Evolutionary conservation across 2,329 filamentous ascomycete species (phyloP).

Genomic region (Phoma sp.): DNA sequence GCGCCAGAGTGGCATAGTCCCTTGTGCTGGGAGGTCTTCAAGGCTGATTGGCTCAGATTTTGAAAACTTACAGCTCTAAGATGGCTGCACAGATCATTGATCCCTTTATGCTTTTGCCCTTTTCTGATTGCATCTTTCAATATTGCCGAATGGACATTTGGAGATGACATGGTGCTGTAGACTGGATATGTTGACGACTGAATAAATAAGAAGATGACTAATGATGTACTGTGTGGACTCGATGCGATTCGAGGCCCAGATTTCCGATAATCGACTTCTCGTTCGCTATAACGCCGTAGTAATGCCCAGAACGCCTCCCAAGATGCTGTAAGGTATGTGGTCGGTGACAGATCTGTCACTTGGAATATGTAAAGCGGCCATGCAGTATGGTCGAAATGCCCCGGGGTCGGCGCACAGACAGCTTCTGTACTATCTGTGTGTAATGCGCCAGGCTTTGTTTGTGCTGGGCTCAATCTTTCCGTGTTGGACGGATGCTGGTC

Average conservation of each 20-base stretch:
- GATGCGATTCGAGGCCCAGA: neutral
- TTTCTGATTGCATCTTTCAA: no score
- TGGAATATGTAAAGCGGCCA: neutral
- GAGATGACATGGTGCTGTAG: no score
- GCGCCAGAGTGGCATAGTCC: neutral
- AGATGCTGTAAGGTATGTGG: neutral
- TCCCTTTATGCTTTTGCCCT: no score
- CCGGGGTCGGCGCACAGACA: no score
- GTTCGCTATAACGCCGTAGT: neutral
- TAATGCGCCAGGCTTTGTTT: neutral
- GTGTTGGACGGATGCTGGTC: constrained; percentile 20
- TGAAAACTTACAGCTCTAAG: no score
- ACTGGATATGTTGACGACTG: no score
- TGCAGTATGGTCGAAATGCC: neutral
- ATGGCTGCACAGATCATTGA: no score
- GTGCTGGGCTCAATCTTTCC: constrained; percentile 15
- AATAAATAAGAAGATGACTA: neutral
- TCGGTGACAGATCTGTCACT: neutral
- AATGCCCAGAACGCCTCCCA: neutral
- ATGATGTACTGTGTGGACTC: neutral
- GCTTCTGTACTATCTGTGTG: no score
- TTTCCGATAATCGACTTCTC: neutral
- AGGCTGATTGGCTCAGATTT: no score
- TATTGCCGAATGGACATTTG: no score
- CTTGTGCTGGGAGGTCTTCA: neutral